These are phyloP conservation scores for Aureobasidium uvarum DNA, from an alignment of 2,329 filamentous ascomycete species.

Conservation along the genomic window DNA sequence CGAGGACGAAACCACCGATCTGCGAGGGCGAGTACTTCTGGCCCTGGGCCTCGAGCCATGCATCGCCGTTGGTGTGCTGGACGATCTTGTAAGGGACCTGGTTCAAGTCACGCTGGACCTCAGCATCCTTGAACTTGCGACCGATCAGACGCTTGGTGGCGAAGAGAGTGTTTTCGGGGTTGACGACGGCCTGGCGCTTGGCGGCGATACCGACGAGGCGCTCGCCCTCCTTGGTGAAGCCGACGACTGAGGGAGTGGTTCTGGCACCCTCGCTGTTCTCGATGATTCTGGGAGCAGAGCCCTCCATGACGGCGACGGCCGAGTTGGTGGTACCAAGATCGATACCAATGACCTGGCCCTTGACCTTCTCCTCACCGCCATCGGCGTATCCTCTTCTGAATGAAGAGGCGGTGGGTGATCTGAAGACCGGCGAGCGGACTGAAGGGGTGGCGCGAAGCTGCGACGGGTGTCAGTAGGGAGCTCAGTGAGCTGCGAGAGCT, in stretches of 20 bases:
- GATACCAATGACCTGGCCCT: constrained; percentile 99
- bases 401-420: constrained; percentile 68
- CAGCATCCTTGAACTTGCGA: constrained; percentile 89
- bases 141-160: constrained; percentile 99
- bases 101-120: constrained; percentile 98
- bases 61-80: constrained; percentile 82
- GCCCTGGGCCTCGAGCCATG: constrained; percentile 94
- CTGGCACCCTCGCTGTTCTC: constrained; percentile 98
- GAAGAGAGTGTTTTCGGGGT: constrained; percentile 97
- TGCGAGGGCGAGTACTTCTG: constrained; percentile 98
- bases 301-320: constrained; percentile 99
- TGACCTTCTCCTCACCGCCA: constrained; percentile 79
- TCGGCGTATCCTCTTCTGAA: constrained; percentile 74
- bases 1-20: constrained; percentile 97
- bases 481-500: constrained; percentile 2
- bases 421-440: constrained; percentile 44
- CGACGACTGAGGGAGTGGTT: constrained; percentile 98
- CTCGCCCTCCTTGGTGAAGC: constrained; percentile 95
- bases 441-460: constrained; percentile 38
- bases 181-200: constrained; percentile 99
- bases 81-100: constrained; percentile 99
- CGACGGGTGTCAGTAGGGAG: constrained; percentile 29
- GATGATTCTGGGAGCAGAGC: constrained; percentile 99
- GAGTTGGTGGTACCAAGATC: constrained; percentile 99
- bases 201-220: constrained; percentile 98